Evolutionary conservation across 352 stramenopile species (phyloP), one percentile per base, ranked within the genome.

Genomic region (Phytophthora uliginosa): DNA sequence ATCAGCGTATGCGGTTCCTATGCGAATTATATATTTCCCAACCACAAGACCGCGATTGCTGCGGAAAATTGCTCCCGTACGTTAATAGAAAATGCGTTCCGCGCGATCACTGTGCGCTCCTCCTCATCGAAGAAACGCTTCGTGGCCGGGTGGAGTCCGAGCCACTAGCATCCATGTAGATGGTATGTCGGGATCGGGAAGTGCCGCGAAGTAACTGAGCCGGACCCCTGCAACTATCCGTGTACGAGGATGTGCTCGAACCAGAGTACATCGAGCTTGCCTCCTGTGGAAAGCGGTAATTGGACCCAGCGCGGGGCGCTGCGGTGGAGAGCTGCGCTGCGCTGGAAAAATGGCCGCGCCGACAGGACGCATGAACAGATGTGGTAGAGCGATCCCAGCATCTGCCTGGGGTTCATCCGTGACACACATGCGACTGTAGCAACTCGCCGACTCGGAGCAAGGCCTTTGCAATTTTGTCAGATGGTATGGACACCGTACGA

Each of bases 11-110:
- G 15, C 17, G 18, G 40, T 4, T 20, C 40, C 15, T 4, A 8
- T 63, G 22, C 13, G 1, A 26, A 7, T 38, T 28, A 70, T 12
- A 34, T 31, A 8, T 42, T 4, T 9, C 53, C 40, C 63, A 24
- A 70, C 28, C 38, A 47, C 5, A 70, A 6, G 3, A 63, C 5
- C 8, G 53, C 63, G 8, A 63, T 26, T 2, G 58, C 53, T 2
- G 20, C 47, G 3, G n/a, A 33, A 17, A 54, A 10, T n/a, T 31
- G 22, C 20, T 53, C 20, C 9, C 47, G n/a, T 28, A 54, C 22
- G 47, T 54, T 54, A 2, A 31, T 54, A 3, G n/a, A 24, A 8
- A 54, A 54, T 13, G 12, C n/a, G 12, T 28, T 15, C 4, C 47
- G 28, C 18, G 47, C 47, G 47, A 54, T 31, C 10, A 28, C 2